Conservation (phyloP, 2,329 filamentous ascomycete genomes). For the Venturia asperata region DNA sequence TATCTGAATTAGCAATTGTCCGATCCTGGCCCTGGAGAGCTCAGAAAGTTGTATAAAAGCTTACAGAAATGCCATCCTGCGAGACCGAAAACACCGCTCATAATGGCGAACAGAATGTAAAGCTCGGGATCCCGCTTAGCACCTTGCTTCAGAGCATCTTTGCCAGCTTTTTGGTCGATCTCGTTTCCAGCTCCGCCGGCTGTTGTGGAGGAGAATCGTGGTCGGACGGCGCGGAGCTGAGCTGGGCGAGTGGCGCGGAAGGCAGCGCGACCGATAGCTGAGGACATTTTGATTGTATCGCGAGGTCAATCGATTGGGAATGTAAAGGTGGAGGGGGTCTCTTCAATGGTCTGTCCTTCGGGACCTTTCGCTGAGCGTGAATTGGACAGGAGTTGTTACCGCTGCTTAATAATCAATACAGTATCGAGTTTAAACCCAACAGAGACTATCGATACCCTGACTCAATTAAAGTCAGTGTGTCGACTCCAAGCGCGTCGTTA, state of each 20-base stretch:
- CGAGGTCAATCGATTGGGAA: slow-evolving; percentile 16
- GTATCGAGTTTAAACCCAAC: not conserved
- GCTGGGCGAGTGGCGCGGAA: slow-evolving; percentile 39
- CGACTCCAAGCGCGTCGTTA: slow-evolving; percentile 13
- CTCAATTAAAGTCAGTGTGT: not conserved
- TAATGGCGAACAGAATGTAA: slow-evolving; percentile 80
- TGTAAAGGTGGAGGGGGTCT: slow-evolving; percentile 17
- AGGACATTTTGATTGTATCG: slow-evolving; percentile 34
- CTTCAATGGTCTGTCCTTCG: slow-evolving; percentile 7
- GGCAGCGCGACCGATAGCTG: slow-evolving; percentile 40
- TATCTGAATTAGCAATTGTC: slow-evolving; percentile 30
- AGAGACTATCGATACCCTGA: not conserved
- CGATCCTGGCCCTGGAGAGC: not conserved
- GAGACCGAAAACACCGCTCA: slow-evolving; percentile 79
- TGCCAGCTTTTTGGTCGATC: slow-evolving; percentile 29
- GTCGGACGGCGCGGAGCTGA: slow-evolving; percentile 28
- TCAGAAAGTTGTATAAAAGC: slow-evolving; percentile 22
- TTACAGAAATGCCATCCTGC: slow-evolving; percentile 86
- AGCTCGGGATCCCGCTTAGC: slow-evolving; percentile 67
- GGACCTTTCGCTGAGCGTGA: not conserved
- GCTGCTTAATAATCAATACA: not conserved
- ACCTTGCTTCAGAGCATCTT: slow-evolving; percentile 51
- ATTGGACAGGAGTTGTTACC: too few species aligned
- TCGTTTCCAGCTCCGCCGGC: not conserved
- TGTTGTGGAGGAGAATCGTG: slow-evolving; percentile 17